Percentiles rank a stretch among this genome's conserved stretches.
These are phyloP conservation scores for Carallia brachiata DNA, from an alignment of 345 rosid genomes.

Conservation along the genomic window DNA sequence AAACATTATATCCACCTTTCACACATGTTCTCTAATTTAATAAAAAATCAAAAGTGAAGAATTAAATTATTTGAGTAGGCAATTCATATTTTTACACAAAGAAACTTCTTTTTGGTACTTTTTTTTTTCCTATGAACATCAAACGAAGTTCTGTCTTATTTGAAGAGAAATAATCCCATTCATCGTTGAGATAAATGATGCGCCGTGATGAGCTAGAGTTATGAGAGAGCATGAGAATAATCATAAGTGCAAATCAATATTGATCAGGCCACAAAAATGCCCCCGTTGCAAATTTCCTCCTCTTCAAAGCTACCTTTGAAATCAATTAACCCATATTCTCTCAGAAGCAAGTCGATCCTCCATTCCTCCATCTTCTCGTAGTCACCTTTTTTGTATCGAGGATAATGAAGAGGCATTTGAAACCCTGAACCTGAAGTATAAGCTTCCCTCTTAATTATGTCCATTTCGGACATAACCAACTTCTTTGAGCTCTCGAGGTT, in stretches of 20 bases:
- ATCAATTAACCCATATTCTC: conserved; percentile 47
- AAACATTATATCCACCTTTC: too few relatives aligned
- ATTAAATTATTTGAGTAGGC: too few relatives aligned
- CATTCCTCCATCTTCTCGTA: conserved; percentile 77
- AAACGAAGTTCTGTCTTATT: too few relatives aligned
- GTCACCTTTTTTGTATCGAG: conserved; percentile 51
- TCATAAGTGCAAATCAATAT: conserved; percentile 12
- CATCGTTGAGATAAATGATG: too few relatives aligned
- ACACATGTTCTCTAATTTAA: too few relatives aligned
- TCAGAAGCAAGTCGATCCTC: conserved; percentile 55
- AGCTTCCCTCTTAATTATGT: not conserved
- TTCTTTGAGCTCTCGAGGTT: conserved; percentile 19
- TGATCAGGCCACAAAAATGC: conserved; percentile 66
- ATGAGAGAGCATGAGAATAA: too few relatives aligned
- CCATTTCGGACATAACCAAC: not conserved
- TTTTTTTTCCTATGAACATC: too few relatives aligned
- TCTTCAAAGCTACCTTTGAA: conserved; percentile 37
- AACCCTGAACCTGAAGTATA: conserved; percentile 36
- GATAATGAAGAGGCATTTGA: conserved; percentile 71
- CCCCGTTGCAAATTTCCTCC: conserved; percentile 53
- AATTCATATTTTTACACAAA: too few relatives aligned
- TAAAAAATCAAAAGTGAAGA: too few relatives aligned
- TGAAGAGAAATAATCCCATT: too few relatives aligned
- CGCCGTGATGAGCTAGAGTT: too few relatives aligned
- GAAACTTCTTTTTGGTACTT: too few relatives aligned